Base-by-base conservation (phyloP, 192 early-diverging fungal genomes). In the Coemansia sp. region DNA sequence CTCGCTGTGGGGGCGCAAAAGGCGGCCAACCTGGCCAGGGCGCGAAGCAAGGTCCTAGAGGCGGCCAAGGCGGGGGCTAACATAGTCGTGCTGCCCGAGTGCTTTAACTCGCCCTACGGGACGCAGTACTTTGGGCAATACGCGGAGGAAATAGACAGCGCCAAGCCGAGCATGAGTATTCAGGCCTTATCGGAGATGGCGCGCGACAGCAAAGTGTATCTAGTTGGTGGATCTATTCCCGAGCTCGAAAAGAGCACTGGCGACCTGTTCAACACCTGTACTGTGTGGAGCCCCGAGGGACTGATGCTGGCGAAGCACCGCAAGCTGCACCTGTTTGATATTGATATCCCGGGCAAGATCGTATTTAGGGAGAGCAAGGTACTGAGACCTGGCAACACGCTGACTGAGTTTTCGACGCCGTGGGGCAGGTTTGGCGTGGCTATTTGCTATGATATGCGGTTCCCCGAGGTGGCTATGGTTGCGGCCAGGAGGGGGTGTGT, bases 101-200 rank as follows among this genome's bases (percentile, higher is more conserved):
- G 95, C 83, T 99, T 99, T 87, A 99, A 99, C 79, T 95, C 91
- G 14, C 95, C 95, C 9, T 99, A 99, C 79, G 97, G 97, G 2
- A 95, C 93, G 13, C 66, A 87, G 28, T 90, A 88, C 85, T 99
- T 99, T 82, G 85, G 83, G n/a, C 72, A 93, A 24, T 96, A 97
- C 69, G 93, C 97, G 38, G 97, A 99, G 67, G 83, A 80, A 35
- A 71, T 96, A 24, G 74, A 86, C n/a, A 64, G 76, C 38, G 34
- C 63, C 2, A 18, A 58, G 11, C 68, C 66, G 3, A 91, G 93
- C 55, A 86, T 86, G 11, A 91, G 94, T 33, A 77, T 87, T 23
- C 76, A 70, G 11, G 90, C 91, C 21, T 80, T 99, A 14, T 88
- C 91, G 0, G 64, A 74, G 4, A 94, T 93, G 85, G 97, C 97